phyloP scores from a whole-genome alignment of 371 early-diverging fungal species.

The Mortierella sp. region DNA sequence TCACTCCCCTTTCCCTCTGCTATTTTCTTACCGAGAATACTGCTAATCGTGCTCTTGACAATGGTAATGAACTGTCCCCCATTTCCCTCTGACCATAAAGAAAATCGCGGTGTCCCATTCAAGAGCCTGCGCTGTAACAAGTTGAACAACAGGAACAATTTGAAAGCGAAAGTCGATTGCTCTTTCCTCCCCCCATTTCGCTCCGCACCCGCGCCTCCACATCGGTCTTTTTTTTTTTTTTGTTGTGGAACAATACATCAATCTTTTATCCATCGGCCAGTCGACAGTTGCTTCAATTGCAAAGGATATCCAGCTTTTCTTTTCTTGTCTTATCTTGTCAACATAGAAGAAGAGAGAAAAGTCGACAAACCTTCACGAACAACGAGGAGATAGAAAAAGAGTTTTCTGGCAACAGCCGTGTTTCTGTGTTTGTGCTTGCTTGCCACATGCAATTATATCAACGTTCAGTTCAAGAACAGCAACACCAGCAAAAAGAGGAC shows the following conservation, averaged over 20 bases:
- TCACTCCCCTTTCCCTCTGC: background rate
- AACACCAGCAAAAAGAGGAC: background rate
- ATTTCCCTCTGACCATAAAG: background rate
- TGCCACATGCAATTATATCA: background rate
- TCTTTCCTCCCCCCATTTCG: background rate
- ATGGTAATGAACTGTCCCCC: background rate
- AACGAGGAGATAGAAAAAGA: background rate
- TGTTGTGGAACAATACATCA: no score
- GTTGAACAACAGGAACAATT: background rate
- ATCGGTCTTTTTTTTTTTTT: background rate
- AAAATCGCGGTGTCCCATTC: background rate
- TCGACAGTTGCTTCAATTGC: background rate
- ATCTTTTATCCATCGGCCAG: background rate
- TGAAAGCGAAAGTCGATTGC: background rate
- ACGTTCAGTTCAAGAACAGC: background rate
- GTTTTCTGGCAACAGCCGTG: background rate
- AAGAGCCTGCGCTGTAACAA: background rate
- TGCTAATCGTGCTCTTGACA: background rate
- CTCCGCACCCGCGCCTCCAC: background rate
- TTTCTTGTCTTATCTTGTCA: background rate
- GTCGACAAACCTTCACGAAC: background rate
- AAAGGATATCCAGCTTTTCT: background rate
- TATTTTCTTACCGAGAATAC: background rate
- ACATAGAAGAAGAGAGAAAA: background rate
- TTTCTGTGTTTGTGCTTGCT: background rate